Evolutionary conservation across 768 basidiomycete species (phyloP), one percentile per base, ranked within the genome.

Genomic region (Phlebiopsis flavidoalba): DNA sequence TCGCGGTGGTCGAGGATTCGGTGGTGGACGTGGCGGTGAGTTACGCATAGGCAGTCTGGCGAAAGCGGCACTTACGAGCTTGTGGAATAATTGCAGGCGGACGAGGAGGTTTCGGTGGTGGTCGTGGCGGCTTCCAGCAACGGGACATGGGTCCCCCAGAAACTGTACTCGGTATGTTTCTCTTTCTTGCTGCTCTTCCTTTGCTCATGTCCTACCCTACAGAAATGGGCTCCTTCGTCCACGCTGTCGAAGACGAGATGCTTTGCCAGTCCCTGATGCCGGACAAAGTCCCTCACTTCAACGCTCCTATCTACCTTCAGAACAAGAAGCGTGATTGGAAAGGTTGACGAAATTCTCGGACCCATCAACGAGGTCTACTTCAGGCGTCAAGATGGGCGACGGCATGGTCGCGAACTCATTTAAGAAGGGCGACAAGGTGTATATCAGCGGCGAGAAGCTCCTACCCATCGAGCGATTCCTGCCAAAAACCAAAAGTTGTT

Each of bases 291-390:
- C 97, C 97, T 0, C 96, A 95, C 75, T 99, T 99, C 84, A 99
- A 99, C 73, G 95, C 96, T 0, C 95, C 96, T 53, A 94, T 98
- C 71, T 98, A 96, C 74, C 83, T 98, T 56, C 88, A 93, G 79
- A 97, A 98, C 75, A 98, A 97, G 76, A n/a, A 37, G 33, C 10
- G 81, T 85, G 65, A 93, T 98, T 63, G 96, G 97, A 63, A 98
- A 97, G 77, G 90, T 99, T 46, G 97, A 99, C 75, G 97, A 99
- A 75, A 98, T 99, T 66, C 83, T 99, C n/a, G 97, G 97, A 2
- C 96, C 97, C 15, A 95, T 99, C 73, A 99, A 97, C 72, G 94
- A 98, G 72, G 95, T 98, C 60, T 98, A 86, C 75, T 98, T 99
- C 71, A 95, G n/a, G 95, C 2, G 83, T 99, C 65, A 99, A 98